A percentile compares a stretch with the other conserved stretches of the same genome.
phyloP scores from a whole-genome alignment of 352 stramenopile genomes.

The Globisporangium alternatum region DNA sequence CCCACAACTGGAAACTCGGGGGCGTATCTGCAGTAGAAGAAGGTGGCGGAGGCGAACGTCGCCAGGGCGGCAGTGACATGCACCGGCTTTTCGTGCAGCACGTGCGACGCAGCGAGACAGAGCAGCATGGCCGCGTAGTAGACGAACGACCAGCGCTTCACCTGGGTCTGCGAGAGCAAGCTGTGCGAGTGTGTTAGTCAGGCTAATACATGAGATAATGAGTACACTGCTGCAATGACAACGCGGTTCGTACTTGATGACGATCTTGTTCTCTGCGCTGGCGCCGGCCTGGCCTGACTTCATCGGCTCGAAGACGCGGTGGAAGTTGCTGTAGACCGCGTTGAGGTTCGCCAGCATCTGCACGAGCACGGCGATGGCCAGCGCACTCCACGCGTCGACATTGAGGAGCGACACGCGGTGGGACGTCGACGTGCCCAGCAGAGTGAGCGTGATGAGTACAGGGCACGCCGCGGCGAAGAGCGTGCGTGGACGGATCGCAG shows the following conservation, averaged over 20 bases:
- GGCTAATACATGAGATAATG: background rate
- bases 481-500: conserved; percentile 48
- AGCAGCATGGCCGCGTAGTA: conserved; percentile 49
- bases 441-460: conserved; percentile 49
- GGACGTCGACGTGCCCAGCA: conserved; percentile 26
- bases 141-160: conserved; percentile 63
- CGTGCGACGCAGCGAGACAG: conserved; percentile 33
- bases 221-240: background rate
- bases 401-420: conserved; percentile 30
- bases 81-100: conserved; percentile 36
- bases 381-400: conserved; percentile 32
- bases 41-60: conserved; percentile 32
- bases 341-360: conserved; percentile 75
- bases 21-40: conserved; percentile 57
- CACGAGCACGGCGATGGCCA: conserved; percentile 52
- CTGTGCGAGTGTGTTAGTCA: conserved; percentile 21
- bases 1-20: conserved; percentile 38
- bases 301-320: conserved; percentile 46
- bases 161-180: conserved; percentile 68
- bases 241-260: conserved; percentile 50
- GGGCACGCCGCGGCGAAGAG: conserved; percentile 56
- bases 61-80: conserved; percentile 26
- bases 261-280: conserved; percentile 41
- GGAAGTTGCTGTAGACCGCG: conserved; percentile 68
- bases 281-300: conserved; percentile 23